These are phyloP conservation scores for Solanum virginianum DNA, from an alignment of 257 asterid species.

Conservation along the genomic window DNA sequence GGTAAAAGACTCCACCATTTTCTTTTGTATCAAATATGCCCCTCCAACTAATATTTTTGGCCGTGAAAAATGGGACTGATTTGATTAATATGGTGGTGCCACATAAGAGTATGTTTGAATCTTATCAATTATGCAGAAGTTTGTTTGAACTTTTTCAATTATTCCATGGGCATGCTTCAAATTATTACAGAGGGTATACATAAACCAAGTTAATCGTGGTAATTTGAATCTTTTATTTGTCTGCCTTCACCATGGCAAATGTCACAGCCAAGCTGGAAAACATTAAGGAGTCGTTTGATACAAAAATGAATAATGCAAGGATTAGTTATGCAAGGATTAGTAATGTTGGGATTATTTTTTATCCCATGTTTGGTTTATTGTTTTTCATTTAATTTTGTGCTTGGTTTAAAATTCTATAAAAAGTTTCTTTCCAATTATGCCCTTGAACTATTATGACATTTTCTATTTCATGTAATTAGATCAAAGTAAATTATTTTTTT, in stretches of 20 bases:
- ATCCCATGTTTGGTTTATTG: no score
- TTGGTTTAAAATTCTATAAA: no score
- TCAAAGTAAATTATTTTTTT: no score
- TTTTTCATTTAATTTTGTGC: no score
- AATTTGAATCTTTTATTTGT: not conserved
- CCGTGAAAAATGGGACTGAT: not conserved
- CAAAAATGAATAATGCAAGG: no score
- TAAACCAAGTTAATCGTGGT: not conserved
- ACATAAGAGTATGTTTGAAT: not conserved
- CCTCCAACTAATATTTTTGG: not conserved
- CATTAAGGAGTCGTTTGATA: not conserved
- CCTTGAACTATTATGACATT: no score
- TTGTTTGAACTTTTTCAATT: not conserved
- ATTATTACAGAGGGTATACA: not conserved
- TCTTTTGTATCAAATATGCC: not conserved
- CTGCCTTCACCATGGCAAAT: not conserved
- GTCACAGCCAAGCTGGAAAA: not conserved
- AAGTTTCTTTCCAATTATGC: no score
- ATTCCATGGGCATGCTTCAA: not conserved
- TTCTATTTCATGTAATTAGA: no score
- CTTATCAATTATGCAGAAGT: not conserved
- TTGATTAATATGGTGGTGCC: not conserved
- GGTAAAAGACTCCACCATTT: not conserved
- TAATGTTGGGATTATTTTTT: no score
- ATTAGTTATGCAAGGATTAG: no score